Evolutionary conservation across 257 asterid species (phyloP), one percentile per base, ranked within the genome.

Genomic region (Anisodus tanguticus): DNA sequence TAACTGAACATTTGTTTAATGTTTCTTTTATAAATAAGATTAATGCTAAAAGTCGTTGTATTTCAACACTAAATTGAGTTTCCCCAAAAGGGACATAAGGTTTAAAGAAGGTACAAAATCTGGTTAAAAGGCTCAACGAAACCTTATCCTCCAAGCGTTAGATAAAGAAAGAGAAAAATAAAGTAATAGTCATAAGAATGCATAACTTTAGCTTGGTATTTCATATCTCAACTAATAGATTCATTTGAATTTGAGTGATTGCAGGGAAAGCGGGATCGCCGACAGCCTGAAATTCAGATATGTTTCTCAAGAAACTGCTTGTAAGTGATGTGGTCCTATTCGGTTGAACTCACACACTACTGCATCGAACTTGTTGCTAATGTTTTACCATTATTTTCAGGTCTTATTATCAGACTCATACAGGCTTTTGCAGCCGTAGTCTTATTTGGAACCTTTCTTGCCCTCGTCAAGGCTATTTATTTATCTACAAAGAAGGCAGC

Each of bases 391-490:
- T 83, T 77, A 45, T 87, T 19, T 51, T 66, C 93, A 94, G 99
- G 94, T 86, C 79, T 92, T 17, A 89, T 89, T 84, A 80, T 84
- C 80, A 91, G 91, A 88, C 88, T 85, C 6, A 57, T 92, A 83
- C 88, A 90, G 88, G 64, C 87, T 12, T 70, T 80, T n/a, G 90
- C 92, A 54, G 87, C 91, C 86, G 62, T 90, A 47, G 39, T 92
- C 79, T 80, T 96, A 41, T 57, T 90, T 58, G 98, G 95, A 68
- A 86, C 91, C 79, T 85, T 85, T 67, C 69, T 94, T 86, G 98
- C 98, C 85, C 86, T 96, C 70, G 45, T 89, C 85, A 94, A 89
- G 87, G 97, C 91, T 57, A 64, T 91, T 85, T 91, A 88, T 11
- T 88, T 82, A 63, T 93, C 98, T 97, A 89, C 92, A 88, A 67